Conservation (phyloP, 352 stramenopile genomes). For the Phytopythium vexans region DNA sequence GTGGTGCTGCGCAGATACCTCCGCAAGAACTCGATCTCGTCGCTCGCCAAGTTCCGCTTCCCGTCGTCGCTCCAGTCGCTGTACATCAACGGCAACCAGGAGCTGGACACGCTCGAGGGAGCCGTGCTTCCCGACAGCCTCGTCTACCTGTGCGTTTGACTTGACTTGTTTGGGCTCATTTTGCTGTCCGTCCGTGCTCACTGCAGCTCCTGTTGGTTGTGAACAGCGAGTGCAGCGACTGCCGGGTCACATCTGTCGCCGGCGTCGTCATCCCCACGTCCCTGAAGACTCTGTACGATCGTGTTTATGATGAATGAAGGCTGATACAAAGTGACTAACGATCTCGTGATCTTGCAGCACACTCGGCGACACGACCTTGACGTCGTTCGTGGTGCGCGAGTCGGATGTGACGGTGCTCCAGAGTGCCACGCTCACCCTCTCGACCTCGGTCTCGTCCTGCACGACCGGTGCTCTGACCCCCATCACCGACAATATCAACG, state of each 20-base stretch:
- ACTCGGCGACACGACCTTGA: slow-evolving; percentile 18
- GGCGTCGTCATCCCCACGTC: slow-evolving; percentile 31
- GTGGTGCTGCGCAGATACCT: slow-evolving; percentile 21
- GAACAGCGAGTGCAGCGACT: slow-evolving; percentile 11
- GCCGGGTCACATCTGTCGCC: slow-evolving; percentile 20
- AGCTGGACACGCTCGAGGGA: slow-evolving; percentile 36
- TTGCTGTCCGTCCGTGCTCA: slow-evolving; percentile 2
- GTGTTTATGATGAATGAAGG: background rate
- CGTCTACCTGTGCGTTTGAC: slow-evolving; percentile 20
- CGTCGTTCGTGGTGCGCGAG: slow-evolving; percentile 28
- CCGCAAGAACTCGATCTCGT: slow-evolving; percentile 33
- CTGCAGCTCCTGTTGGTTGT: slow-evolving; percentile 2
- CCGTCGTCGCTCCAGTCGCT: slow-evolving; percentile 12
- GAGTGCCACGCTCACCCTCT: slow-evolving; percentile 21
- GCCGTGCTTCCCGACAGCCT: slow-evolving; percentile 40
- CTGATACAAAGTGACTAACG: slow-evolving; percentile 2
- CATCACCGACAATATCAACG: slow-evolving; percentile 15
- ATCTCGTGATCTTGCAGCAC: slow-evolving; percentile 11
- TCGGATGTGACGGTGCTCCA: slow-evolving; percentile 31
- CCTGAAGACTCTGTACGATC: slow-evolving; percentile 7
- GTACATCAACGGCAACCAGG: slow-evolving; percentile 37
- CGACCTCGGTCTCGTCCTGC: slow-evolving; percentile 16
- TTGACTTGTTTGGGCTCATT: background rate
- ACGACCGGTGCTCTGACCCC: slow-evolving; percentile 13
- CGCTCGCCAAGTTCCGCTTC: slow-evolving; percentile 19